Percentiles rank a stretch among this genome's conserved stretches.
Evolutionary conservation across 164 flowering plant species (phyloP).

Genomic region (Litsea cubeba): DNA sequence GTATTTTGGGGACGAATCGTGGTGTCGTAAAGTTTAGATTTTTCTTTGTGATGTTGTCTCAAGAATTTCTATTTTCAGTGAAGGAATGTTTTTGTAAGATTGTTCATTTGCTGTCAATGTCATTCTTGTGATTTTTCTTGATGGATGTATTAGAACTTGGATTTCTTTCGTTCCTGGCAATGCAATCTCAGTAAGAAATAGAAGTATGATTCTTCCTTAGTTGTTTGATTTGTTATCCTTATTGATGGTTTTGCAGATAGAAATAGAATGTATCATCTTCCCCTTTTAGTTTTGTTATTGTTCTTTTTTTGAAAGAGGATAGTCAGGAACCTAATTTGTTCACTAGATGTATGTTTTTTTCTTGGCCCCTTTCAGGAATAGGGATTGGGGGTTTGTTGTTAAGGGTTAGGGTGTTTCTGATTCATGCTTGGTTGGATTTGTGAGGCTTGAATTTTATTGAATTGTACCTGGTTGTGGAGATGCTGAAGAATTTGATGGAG

Average conservation of each 20-base stretch:
- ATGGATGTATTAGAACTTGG: neutral
- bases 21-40: neutral
- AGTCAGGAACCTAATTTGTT: neutral
- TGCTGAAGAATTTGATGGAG: constrained; percentile 37
- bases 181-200: neutral
- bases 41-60: neutral
- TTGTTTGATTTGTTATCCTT: neutral
- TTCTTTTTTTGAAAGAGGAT: neutral
- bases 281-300: neutral
- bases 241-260: neutral
- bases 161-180: neutral
- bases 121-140: neutral
- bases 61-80: neutral
- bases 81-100: neutral
- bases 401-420: neutral
- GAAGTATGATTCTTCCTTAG: neutral
- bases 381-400: neutral
- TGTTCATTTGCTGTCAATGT: neutral
- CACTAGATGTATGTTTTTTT: neutral
- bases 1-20: neutral
- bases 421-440: neutral
- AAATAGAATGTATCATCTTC: no score
- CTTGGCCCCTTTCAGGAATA: neutral
- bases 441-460: neutral
- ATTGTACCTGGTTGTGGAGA: neutral